Conservation (phyloP, 1,284 basidiomycete species). For the Pterulicium gracile region DNA sequence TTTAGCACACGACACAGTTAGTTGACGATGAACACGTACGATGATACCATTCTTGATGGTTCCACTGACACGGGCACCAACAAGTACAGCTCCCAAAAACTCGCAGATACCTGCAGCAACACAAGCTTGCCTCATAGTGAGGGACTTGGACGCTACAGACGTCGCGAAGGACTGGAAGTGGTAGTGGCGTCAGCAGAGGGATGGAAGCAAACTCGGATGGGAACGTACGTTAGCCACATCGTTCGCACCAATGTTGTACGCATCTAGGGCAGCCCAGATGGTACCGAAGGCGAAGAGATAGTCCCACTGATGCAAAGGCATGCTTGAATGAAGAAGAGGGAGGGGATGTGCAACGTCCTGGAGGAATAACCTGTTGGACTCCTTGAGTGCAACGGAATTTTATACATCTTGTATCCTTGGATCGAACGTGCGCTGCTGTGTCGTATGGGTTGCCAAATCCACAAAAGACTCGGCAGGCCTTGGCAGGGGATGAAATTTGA, state of each 20-base stretch:
- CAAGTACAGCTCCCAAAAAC: constrained; percentile 19
- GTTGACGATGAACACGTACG: constrained; percentile 8
- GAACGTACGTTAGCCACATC: constrained; percentile 20
- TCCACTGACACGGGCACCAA: constrained; percentile 19
- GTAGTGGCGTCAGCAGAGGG: no score
- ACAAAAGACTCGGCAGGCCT: no score
- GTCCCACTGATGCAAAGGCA: constrained; percentile 18
- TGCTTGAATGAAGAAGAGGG: constrained; percentile 7
- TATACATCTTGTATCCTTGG: no score
- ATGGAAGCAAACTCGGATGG: no score
- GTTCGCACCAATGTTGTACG: constrained; percentile 21
- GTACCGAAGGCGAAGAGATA: constrained; percentile 20
- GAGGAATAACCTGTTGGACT: no score
- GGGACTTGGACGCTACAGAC: constrained; percentile 19
- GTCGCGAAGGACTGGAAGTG: constrained; percentile 13
- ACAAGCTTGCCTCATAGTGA: constrained; percentile 18
- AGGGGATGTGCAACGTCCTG: no score
- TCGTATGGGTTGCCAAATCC: no score
- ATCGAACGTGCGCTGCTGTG: no score
- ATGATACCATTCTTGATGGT: constrained; percentile 21
- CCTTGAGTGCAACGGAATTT: no score
- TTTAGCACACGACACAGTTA: no score
- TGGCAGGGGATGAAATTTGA: no score
- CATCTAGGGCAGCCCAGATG: constrained; percentile 19
- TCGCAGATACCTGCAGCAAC: constrained; percentile 19